Conservation (phyloP, 1,139 yeast genomes). For the Kurtzmaniella quercitrusa region DNA sequence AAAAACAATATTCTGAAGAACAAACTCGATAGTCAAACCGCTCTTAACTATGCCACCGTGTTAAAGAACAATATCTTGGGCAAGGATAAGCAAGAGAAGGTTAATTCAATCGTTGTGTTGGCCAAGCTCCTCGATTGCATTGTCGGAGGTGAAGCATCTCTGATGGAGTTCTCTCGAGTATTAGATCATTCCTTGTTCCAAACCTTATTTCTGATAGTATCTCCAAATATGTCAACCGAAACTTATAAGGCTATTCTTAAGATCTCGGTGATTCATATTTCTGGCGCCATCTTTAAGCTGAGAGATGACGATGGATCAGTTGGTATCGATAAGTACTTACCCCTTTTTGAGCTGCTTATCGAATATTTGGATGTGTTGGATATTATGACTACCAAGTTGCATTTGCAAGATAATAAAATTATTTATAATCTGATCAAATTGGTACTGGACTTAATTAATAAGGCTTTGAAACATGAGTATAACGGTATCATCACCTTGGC, state of each 20-base stretch:
- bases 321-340: constrained; percentile 33
- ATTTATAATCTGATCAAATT: constrained; percentile 43
- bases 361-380: constrained; percentile 42
- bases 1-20: constrained; percentile 27
- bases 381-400: constrained; percentile 37
- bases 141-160: constrained; percentile 34
- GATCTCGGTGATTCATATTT: constrained; percentile 39
- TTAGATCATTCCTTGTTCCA: constrained; percentile 42
- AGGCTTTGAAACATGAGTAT: constrained; percentile 38
- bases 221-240: constrained; percentile 45
- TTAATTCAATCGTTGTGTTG: constrained; percentile 50
- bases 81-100: constrained; percentile 48
- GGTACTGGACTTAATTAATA: constrained; percentile 42
- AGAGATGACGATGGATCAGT: constrained; percentile 19
- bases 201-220: constrained; percentile 41
- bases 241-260: constrained; percentile 48
- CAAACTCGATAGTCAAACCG: constrained; percentile 33
- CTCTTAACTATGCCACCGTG: constrained; percentile 32
- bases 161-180: constrained; percentile 33
- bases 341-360: constrained; percentile 39
- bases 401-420: constrained; percentile 43
- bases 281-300: constrained; percentile 41
- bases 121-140: constrained; percentile 50
- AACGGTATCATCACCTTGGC: constrained; percentile 40
- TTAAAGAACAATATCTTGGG: constrained; percentile 41